A percentile compares a stretch with the other conserved stretches of the same genome.
Conservation (phyloP, 2,329 filamentous ascomycete species). For the Colletotrichum echinochloae region DNA sequence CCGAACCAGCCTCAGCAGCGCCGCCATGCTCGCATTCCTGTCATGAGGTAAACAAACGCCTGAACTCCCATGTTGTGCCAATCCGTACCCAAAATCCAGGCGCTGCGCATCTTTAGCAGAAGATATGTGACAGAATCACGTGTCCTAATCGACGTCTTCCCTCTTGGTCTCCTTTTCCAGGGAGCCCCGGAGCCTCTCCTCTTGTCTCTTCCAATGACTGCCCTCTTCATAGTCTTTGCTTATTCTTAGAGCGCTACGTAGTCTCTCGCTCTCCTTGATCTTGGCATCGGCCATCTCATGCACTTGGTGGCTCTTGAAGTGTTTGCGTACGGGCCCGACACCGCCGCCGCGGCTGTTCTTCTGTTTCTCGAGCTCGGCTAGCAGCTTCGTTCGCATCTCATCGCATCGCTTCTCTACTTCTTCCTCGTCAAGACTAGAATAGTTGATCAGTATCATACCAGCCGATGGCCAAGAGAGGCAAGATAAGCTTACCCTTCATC, state of each 20-base stretch:
- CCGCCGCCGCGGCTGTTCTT: constrained; percentile 42
- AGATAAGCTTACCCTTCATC: constrained; percentile 76
- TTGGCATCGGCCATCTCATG: constrained; percentile 97
- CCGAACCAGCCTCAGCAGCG: background rate
- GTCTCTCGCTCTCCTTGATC: constrained; percentile 91
- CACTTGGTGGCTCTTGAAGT: constrained; percentile 91
- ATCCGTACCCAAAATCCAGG: constrained; percentile 2
- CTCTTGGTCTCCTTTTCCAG: constrained; percentile 53
- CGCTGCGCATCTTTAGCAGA: background rate
- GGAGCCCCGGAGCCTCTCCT: constrained; percentile 70
- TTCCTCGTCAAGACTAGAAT: constrained; percentile 80
- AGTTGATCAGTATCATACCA: background rate
- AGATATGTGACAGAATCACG: background rate
- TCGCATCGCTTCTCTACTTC: constrained; percentile 80
- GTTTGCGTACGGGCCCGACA: constrained; percentile 58
- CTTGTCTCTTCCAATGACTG: constrained; percentile 85
- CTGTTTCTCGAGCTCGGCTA: constrained; percentile 55
- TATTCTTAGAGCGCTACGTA: constrained; percentile 89
- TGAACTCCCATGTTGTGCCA: constrained; percentile 20
- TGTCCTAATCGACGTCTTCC: constrained; percentile 39
- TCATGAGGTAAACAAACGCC: constrained; percentile 23
- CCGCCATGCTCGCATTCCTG: background rate
- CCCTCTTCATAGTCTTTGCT: constrained; percentile 88
- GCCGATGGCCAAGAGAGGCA: background rate
- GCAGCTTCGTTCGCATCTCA: constrained; percentile 55